Base-by-base conservation (phyloP, 306 rosid genomes). In the Cercis canadensis region DNA sequence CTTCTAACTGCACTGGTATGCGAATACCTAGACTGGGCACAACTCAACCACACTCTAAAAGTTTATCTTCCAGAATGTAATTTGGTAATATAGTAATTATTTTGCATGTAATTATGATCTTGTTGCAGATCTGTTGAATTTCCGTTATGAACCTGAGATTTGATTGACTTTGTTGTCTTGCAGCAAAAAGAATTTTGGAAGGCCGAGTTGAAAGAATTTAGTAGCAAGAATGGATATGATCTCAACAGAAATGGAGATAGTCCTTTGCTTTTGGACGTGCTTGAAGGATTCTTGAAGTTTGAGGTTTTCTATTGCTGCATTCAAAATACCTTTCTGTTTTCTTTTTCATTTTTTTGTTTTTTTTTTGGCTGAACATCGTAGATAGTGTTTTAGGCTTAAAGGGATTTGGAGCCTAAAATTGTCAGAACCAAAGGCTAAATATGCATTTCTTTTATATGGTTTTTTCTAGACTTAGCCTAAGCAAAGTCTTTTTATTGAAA, bases 11-110 rank as follows among this genome's bases (percentile, higher is more conserved):
- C 99, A 12, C 70, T 95, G 69, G 62, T 95, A 67, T 92, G 99
- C 16, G 99, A 95, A 78, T 95, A 95, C 83, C 78, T 95, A 29
- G 97, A 95, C 82, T 95, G 99, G 97, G 96, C 99, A 3, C 99
- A 94, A 67, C 87, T 94, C 59, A 94, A 73, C 75, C 99, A 94
- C 81, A 87, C 99, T 0, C 78, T 95, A 0, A 95, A 95, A 81
- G 99, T 95, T 56, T 95, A 95, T 80, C 88, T 85, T 60, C 99
- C 99, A 0, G 99, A 95, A 78, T 95, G 97, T 79, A 95, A 95
- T 82, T 80, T 95, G 97, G 99, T 95, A 92, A 86, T 83, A 53
- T 49, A 59, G 57, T 29, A 15, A 43, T 46, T 37, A 31, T 54
- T 40, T 21, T 62, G 64, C 39, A 0, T 46, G 4, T 62, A 46